Evolutionary conservation across 2,329 filamentous ascomycete species (phyloP), one percentile per base, ranked within the genome.

Genomic region (Colletotrichum sp.): DNA sequence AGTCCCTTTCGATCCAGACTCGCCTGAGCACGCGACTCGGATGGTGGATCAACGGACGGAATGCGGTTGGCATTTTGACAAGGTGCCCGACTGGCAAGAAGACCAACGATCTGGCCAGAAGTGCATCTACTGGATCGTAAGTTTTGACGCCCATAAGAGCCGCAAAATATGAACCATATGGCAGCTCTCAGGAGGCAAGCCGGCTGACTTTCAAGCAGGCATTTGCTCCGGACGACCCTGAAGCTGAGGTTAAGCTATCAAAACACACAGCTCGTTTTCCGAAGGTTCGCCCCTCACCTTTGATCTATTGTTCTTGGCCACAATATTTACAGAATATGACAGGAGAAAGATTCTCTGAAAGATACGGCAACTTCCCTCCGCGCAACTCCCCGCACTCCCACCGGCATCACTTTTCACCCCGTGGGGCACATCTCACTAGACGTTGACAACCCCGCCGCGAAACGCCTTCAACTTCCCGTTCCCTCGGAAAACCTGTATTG

Each of bases 371-470:
- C 34, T 15, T 72, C 73, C 2, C 21, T 79, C 28, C 63, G 57
- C n/a, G 71, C 62, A 12, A 34, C 28, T 28, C 32, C 77, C 3
- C 52, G 77, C 2, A 70, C 77, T 3, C 77, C 79, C 2, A 57
- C 74, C 0, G 13, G 44, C 6, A 28, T 71, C 0, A 28, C 32
- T 5, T 84, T 84, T 57, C 59, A 80, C 8, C 83, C 83, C 1
- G 76, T 84, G 26, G 83, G 83, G 5, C 83, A 84, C 62, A 81
- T 84, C 44, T 79, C 81, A 4, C 79, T 84, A 6, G 80, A 81
- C 72, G 71, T 62, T 6, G 76, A 79, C 32, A 76, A 79, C 9
- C 39, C 75, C 2, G 32, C 44, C 18, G 68, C 77, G 0, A 55
- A 57, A 1, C 39, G 67, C 1, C 72, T 82, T 5, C n/a, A 64